Percentiles rank a stretch among this genome's conserved stretches.
Conservation (phyloP, 2,329 filamentous ascomycete genomes). For the Microcyclosporella mali region DNA sequence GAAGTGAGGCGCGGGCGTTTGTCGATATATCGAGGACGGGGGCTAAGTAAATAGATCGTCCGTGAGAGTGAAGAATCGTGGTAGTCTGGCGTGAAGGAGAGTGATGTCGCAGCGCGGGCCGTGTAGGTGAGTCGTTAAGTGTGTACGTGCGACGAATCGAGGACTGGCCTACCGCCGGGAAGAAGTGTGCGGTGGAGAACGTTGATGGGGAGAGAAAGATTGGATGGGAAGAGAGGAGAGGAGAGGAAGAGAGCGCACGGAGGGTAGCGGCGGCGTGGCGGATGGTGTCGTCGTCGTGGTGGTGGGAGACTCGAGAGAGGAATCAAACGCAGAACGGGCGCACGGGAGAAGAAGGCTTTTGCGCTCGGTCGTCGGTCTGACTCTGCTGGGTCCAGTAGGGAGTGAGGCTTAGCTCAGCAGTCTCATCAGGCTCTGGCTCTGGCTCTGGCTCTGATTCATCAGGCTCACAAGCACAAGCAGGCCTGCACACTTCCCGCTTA, state of each 20-base stretch:
- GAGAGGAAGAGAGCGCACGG: background rate
- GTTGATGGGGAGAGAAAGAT: background rate
- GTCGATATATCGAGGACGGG: conserved; percentile 16
- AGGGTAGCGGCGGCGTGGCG: background rate
- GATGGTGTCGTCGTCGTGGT: too few relatives aligned
- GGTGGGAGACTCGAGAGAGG: background rate
- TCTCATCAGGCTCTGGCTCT: too few relatives aligned
- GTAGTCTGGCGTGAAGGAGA: background rate
- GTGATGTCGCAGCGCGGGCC: background rate
- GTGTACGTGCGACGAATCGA: background rate
- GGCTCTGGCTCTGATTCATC: too few relatives aligned
- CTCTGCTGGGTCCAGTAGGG: background rate
- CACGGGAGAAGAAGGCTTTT: background rate
- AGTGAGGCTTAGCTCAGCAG: background rate
- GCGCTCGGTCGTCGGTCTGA: background rate
- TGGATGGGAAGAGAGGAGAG: background rate
- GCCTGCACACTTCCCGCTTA: too few relatives aligned
- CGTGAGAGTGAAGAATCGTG: conserved; percentile 1
- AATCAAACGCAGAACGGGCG: background rate
- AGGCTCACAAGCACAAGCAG: too few relatives aligned
- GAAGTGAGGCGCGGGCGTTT: conserved; percentile 3
- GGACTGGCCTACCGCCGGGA: background rate
- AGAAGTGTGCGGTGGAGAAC: background rate
- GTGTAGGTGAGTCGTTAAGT: background rate
- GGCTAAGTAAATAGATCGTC: conserved; percentile 34